phyloP scores from a whole-genome alignment of 2,329 filamentous ascomycete genomes.

The Colletotrichum noveboracense region DNA sequence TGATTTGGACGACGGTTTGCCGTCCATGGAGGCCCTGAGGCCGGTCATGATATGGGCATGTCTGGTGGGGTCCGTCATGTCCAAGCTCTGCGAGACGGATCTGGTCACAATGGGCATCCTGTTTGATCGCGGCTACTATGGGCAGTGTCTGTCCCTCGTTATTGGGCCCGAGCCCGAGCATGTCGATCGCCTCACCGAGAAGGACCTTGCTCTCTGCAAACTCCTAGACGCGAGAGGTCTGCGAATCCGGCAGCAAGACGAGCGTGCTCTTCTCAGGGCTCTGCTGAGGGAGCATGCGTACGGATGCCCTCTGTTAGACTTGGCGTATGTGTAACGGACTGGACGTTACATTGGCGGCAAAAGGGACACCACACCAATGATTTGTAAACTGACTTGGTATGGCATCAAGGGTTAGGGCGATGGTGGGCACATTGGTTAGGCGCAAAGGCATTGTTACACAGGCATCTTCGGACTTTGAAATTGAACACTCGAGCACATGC shows the following conservation, averaged over 20 bases:
- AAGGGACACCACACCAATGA: neutral
- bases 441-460: neutral
- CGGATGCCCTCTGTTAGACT: neutral
- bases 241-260: constrained; percentile 1
- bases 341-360: neutral
- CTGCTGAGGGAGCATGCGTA: constrained; percentile 1
- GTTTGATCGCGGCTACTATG: constrained; percentile 30
- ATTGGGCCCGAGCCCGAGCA: constrained; percentile 18
- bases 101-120: neutral
- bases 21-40: neutral
- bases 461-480: neutral
- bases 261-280: neutral
- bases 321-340: neutral
- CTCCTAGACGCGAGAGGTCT: constrained; percentile 20
- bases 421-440: neutral
- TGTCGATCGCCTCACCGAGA: constrained; percentile 22
- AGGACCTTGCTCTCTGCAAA: constrained; percentile 26
- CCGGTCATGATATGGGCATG: constrained; percentile 32
- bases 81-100: constrained; percentile 23
- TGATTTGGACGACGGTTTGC: neutral
- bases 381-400: neutral
- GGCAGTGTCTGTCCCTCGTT: constrained; percentile 26
- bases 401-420: neutral
- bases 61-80: constrained; percentile 31
- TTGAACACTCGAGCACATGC: neutral